These are phyloP conservation scores for Sugiyamaella novakii DNA, from an alignment of 1,139 yeast genomes.

Conservation along the genomic window DNA sequence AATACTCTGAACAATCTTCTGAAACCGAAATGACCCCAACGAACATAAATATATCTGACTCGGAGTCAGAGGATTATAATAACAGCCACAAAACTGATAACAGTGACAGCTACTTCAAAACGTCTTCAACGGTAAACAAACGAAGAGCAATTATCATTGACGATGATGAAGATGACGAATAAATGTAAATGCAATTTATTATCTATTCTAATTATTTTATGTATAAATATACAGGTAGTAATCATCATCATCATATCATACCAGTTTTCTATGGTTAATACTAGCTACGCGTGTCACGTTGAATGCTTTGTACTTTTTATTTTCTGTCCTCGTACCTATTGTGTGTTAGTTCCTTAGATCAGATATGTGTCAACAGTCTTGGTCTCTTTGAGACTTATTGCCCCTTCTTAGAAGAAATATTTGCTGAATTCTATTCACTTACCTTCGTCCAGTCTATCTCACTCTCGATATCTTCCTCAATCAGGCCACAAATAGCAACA, in stretches of 20 bases:
- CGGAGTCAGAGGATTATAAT: no score
- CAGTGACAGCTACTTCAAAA: conserved; percentile 15
- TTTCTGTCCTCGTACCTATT: conserved; percentile 35
- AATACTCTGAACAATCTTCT: no score
- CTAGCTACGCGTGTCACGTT: conserved; percentile 20
- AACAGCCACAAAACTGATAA: neutral
- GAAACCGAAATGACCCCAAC: no score
- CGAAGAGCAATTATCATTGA: conserved; percentile 21
- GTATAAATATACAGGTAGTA: conserved; percentile 15
- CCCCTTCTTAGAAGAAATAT: no score
- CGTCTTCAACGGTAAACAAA: conserved; percentile 1
- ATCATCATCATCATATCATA: conserved; percentile 17
- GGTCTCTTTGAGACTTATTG: neutral
- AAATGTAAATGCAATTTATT: neutral
- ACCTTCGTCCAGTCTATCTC: conserved; percentile 62
- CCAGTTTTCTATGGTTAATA: neutral
- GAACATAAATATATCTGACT: no score
- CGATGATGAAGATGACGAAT: conserved; percentile 28
- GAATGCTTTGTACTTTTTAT: conserved; percentile 37
- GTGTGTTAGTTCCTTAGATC: conserved; percentile 1
- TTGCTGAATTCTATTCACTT: no score
- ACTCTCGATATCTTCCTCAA: conserved; percentile 56
- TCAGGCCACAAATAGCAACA: conserved; percentile 74
- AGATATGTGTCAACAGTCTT: neutral
- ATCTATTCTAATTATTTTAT: conserved; percentile 3